Evolutionary conservation across 2,329 filamentous ascomycete species (phyloP).

Genomic region (Boeremia lycopersici): DNA sequence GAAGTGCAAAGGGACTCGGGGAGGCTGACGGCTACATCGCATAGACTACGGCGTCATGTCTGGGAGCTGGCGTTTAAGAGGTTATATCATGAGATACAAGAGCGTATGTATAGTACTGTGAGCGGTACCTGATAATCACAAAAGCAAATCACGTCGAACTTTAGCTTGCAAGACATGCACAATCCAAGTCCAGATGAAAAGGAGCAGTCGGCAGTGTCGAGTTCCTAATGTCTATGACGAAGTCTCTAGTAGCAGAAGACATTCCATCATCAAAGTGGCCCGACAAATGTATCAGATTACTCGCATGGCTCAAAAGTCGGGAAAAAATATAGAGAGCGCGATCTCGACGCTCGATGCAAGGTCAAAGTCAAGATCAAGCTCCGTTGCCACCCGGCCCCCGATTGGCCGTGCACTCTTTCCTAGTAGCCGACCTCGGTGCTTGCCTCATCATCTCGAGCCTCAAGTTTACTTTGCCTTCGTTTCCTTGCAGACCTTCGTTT

Average conservation of each 20-base stretch:
- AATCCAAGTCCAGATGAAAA: background rate
- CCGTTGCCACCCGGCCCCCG: conserved; percentile 31
- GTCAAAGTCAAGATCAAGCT: background rate
- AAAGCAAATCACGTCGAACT: background rate
- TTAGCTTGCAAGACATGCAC: background rate
- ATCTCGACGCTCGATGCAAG: background rate
- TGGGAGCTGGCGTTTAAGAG: conserved; percentile 1
- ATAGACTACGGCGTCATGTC: conserved; percentile 26
- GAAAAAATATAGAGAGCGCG: background rate
- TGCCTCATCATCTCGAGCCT: conserved; percentile 4
- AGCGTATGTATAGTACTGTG: conserved; percentile 5
- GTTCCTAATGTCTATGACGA: too few species aligned
- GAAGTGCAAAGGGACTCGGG: conserved; percentile 51
- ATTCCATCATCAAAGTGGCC: too few species aligned
- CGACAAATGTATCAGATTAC: background rate
- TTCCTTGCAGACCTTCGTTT: background rate
- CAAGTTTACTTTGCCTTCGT: conserved; percentile 1
- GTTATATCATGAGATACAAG: background rate
- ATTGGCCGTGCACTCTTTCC: conserved; percentile 20
- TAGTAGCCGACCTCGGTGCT: conserved; percentile 11
- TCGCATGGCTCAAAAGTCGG: background rate
- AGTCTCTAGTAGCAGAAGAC: background rate
- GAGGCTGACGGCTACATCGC: conserved; percentile 43
- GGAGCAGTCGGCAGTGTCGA: too few species aligned
- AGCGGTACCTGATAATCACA: background rate